phyloP scores from a whole-genome alignment of 306 rosid genomes.

The Purshia tridentata region DNA sequence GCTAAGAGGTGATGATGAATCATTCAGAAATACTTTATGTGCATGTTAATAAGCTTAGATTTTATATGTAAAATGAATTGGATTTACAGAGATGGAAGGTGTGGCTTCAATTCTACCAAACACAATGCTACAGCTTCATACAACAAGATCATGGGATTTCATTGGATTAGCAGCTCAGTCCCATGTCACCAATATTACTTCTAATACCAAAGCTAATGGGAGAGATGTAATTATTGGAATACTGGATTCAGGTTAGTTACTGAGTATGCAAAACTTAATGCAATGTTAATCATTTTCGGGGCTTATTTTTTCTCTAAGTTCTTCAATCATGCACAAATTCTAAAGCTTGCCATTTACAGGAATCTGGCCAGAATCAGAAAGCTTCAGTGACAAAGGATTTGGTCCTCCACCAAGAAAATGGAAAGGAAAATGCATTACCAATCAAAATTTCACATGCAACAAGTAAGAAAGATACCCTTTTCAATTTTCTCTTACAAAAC shows the following conservation, averaged over 20 bases:
- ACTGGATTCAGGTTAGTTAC: conserved; percentile 14
- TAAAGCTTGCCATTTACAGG: background rate
- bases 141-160: conserved; percentile 32
- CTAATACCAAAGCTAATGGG: background rate
- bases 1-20: conserved; percentile 12
- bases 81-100: conserved; percentile 22
- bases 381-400: conserved; percentile 24
- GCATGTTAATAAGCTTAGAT: background rate
- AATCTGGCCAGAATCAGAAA: conserved; percentile 24
- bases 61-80: no score
- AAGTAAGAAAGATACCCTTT: conserved; percentile 11
- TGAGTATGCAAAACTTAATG: no score
- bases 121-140: conserved; percentile 13
- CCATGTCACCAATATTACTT: background rate
- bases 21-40: background rate
- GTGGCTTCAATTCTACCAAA: conserved; percentile 14
- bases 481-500: background rate
- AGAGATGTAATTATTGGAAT: conserved; percentile 19
- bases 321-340: background rate
- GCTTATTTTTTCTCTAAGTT: background rate
- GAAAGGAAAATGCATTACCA: conserved; percentile 15
- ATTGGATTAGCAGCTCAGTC: conserved; percentile 8
- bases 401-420: conserved; percentile 22
- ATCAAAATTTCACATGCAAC: conserved; percentile 19
- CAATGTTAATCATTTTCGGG: no score